A percentile compares a stretch with the other conserved stretches of the same genome.
phyloP scores from a whole-genome alignment of 225 moss, liverwort and hornwort species.

The Marchantia polymorpha region DNA sequence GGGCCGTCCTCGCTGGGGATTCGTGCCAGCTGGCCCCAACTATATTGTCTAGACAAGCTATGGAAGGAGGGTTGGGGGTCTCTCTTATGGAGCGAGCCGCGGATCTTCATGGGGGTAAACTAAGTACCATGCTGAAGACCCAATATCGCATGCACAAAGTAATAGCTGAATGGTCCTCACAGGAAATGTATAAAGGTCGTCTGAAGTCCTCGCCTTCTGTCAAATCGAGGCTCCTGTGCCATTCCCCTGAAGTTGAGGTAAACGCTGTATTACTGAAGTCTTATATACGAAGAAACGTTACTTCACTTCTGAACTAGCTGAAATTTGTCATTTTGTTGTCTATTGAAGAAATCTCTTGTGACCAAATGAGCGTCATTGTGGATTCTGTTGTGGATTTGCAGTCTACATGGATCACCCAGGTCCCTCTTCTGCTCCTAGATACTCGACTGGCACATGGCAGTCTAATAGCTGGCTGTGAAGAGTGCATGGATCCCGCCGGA shows the following conservation, averaged over 20 bases:
- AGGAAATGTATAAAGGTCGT: slow-evolving; percentile 78
- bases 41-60: slow-evolving; percentile 78
- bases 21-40: slow-evolving; percentile 82
- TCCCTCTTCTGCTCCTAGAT: slow-evolving; percentile 86
- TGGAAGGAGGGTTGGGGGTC: slow-evolving; percentile 78
- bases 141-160: slow-evolving; percentile 95
- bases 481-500: slow-evolving; percentile 84
- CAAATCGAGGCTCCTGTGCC: slow-evolving; percentile 65
- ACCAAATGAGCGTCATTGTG: neutral
- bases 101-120: slow-evolving; percentile 60
- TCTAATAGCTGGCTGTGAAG: slow-evolving; percentile 91
- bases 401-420: slow-evolving; percentile 63
- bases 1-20: slow-evolving; percentile 81
- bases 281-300: no score
- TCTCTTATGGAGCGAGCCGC: slow-evolving; percentile 96
- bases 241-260: slow-evolving; percentile 65
- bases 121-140: slow-evolving; percentile 65
- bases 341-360: neutral
- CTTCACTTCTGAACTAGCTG: no score
- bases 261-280: no score
- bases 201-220: slow-evolving; percentile 66
- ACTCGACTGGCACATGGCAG: slow-evolving; percentile 89
- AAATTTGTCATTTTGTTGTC: no score
- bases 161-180: slow-evolving; percentile 77
- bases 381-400: slow-evolving; percentile 24